A percentile compares a stretch with the other conserved stretches of the same genome.
phyloP scores from a whole-genome alignment of 164 flowering plant species.

The Amborella trichopoda region DNA sequence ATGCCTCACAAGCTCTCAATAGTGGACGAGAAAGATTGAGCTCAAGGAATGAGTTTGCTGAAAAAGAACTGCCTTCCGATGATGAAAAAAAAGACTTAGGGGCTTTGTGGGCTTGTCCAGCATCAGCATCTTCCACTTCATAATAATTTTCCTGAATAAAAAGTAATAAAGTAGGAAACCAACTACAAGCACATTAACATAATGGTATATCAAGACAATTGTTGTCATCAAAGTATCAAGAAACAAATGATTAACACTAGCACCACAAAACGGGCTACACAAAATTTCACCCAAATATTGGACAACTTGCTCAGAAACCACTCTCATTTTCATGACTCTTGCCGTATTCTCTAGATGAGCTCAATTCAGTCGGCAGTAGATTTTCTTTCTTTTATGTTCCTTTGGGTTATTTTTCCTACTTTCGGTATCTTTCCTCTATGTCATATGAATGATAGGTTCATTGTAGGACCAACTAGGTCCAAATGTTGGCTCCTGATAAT shows the following conservation, averaged over 20 bases:
- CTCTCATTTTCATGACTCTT: background rate
- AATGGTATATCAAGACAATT: background rate
- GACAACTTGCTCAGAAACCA: background rate
- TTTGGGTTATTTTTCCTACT: too few species aligned
- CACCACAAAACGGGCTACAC: background rate
- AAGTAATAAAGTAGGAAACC: background rate
- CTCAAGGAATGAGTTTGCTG: constrained; percentile 82
- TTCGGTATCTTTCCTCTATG: too few species aligned
- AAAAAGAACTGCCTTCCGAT: constrained; percentile 62
- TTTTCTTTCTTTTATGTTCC: too few species aligned
- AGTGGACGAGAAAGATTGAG: constrained; percentile 85
- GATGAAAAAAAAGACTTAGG: constrained; percentile 45
- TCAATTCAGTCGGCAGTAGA: too few species aligned
- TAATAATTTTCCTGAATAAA: constrained; percentile 41
- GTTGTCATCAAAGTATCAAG: background rate
- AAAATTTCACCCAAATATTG: background rate
- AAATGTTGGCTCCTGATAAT: too few species aligned
- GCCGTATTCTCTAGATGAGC: too few species aligned
- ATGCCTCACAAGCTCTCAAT: constrained; percentile 75
- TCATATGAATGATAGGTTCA: too few species aligned
- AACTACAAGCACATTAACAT: background rate
- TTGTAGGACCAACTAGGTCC: too few species aligned
- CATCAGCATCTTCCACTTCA: constrained; percentile 31
- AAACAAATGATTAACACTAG: background rate
- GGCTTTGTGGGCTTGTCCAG: constrained; percentile 20